Evolutionary conservation across 2,329 filamentous ascomycete genomes (phyloP).

Genomic region (Xylaria hypoxylon): DNA sequence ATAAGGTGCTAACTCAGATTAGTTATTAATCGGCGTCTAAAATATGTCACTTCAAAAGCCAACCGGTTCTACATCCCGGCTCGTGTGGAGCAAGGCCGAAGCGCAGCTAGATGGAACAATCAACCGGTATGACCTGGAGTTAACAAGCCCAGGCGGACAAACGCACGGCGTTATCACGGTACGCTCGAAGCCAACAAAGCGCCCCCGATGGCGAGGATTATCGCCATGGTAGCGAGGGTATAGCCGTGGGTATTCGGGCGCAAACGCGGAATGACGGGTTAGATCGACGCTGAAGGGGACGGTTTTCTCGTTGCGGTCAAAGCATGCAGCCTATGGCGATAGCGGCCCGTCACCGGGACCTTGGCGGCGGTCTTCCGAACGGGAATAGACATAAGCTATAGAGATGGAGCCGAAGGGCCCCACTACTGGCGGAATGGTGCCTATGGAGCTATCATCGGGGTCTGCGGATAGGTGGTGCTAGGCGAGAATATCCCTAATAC

Average conservation of each 20-base stretch:
- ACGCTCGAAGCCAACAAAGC: constrained; percentile 3
- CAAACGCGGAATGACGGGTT: constrained; percentile 7
- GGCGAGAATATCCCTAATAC: too few relatives aligned
- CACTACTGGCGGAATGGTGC: background rate
- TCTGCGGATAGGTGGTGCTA: background rate
- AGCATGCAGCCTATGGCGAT: constrained; percentile 16
- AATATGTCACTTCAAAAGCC: too few relatives aligned
- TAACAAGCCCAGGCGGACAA: too few relatives aligned
- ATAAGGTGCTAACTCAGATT: too few relatives aligned
- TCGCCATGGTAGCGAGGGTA: constrained; percentile 13
- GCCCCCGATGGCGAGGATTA: background rate
- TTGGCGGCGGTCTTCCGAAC: background rate
- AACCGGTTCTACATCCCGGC: too few relatives aligned
- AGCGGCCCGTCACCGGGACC: background rate
- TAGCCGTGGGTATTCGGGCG: constrained; percentile 15
- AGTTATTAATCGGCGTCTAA: too few relatives aligned
- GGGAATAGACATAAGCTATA: background rate
- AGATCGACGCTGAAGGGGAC: background rate
- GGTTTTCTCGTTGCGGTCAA: background rate
- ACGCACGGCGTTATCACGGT: too few relatives aligned
- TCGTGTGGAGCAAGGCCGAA: too few relatives aligned
- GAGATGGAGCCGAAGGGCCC: background rate
- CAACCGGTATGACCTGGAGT: too few relatives aligned
- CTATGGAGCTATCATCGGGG: background rate
- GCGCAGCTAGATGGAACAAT: too few relatives aligned